These are phyloP conservation scores for Teunomyces lycoperdinae DNA, from an alignment of 805 yeast species.

Conservation along the genomic window DNA sequence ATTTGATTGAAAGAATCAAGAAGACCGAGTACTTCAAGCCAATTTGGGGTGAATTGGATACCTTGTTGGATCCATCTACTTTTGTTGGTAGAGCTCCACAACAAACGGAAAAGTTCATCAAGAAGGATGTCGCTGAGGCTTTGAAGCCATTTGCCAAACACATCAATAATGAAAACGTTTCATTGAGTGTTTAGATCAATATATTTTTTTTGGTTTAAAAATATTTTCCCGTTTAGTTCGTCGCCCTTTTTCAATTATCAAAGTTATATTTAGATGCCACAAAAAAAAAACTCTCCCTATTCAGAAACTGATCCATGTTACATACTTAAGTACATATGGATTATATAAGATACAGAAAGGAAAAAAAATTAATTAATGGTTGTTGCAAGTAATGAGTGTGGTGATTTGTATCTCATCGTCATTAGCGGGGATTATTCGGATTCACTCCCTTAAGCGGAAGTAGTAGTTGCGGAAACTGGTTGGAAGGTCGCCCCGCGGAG, in stretches of 20 bases:
- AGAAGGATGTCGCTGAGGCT: conserved; percentile 80
- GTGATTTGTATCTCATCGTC: not conserved
- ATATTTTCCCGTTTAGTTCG: not conserved
- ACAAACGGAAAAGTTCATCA: conserved; percentile 92
- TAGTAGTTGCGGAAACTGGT: not conserved
- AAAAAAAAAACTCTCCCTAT: not conserved
- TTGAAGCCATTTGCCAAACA: conserved; percentile 60
- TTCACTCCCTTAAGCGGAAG: not conserved
- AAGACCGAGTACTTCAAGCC: conserved; percentile 82
- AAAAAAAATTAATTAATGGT: not conserved
- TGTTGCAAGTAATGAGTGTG: no score
- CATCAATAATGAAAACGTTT: conserved; percentile 66
- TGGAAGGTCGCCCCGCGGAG: not conserved
- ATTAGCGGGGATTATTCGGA: not conserved
- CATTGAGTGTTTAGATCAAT: conserved; percentile 68
- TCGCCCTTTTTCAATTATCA: not conserved
- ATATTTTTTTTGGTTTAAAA: not conserved
- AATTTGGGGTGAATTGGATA: conserved; percentile 78
- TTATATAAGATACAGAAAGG: not conserved
- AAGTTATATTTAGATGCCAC: not conserved
- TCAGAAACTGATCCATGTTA: not conserved
- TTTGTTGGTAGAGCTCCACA: conserved; percentile 98
- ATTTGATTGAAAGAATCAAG: conserved; percentile 83
- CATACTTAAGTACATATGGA: not conserved
- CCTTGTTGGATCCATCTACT: conserved; percentile 83